Conservation (phyloP, 495 filamentous ascomycete genomes). For the Aspergillus mulundensis region DNA sequence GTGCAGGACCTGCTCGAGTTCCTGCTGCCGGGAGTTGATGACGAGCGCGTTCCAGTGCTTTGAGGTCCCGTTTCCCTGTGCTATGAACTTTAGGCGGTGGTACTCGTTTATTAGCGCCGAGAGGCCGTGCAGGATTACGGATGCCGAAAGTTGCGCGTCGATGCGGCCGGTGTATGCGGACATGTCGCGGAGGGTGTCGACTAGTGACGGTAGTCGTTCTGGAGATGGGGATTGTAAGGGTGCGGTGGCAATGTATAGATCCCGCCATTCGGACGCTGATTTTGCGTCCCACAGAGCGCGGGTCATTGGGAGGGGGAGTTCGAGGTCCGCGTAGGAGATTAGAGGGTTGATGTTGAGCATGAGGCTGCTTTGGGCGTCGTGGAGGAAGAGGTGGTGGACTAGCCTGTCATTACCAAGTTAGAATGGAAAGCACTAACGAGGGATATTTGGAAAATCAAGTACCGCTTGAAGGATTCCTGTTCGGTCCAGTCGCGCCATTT, state of each 20-base stretch:
- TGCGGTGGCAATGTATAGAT: slow-evolving; percentile 35
- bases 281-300: slow-evolving; percentile 54
- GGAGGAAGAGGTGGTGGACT: slow-evolving; percentile 52
- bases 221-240: slow-evolving; percentile 7
- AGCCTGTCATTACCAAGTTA: slow-evolving; percentile 36
- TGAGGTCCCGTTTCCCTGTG: slow-evolving; percentile 23
- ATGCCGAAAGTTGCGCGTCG: slow-evolving; percentile 48
- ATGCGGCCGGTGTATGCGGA: slow-evolving; percentile 38
- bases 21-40: slow-evolving; percentile 48
- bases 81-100: slow-evolving; percentile 50
- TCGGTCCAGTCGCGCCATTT: slow-evolving; percentile 61
- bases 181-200: slow-evolving; percentile 51
- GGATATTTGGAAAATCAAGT: background rate
- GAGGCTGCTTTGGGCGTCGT: slow-evolving; percentile 57
- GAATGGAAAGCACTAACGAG: background rate
- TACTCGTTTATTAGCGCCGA: slow-evolving; percentile 59
- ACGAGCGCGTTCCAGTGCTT: slow-evolving; percentile 46
- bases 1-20: slow-evolving; percentile 42
- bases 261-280: slow-evolving; percentile 54
- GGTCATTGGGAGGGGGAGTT: slow-evolving; percentile 52
- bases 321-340: slow-evolving; percentile 62
- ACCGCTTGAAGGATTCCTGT: slow-evolving; percentile 52
- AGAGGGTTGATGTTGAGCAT: slow-evolving; percentile 51
- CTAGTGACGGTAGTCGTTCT: slow-evolving; percentile 42
- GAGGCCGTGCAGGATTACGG: slow-evolving; percentile 52